These are phyloP conservation scores for Lagenaria siceraria DNA, from an alignment of 306 rosid genomes.

Conservation along the genomic window DNA sequence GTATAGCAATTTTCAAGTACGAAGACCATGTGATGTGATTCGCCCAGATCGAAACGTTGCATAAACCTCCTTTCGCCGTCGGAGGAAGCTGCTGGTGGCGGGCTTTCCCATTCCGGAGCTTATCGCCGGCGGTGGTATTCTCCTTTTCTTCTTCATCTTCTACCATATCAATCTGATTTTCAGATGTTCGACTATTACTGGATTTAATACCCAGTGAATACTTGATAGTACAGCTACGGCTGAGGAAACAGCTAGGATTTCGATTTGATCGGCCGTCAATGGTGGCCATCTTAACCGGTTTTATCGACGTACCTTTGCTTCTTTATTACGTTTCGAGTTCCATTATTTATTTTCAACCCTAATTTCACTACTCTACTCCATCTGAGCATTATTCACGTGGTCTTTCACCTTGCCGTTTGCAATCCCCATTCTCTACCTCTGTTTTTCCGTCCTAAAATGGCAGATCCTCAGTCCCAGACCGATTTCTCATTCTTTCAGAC, in stretches of 20 bases:
- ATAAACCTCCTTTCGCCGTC: neutral
- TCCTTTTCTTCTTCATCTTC: neutral
- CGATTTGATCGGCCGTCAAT: slow-evolving; percentile 10
- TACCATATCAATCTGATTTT: neutral
- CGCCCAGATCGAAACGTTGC: neutral
- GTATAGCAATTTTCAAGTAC: neutral
- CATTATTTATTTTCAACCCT: neutral
- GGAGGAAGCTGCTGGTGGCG: neutral
- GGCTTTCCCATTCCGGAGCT: neutral
- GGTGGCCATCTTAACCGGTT: slow-evolving; percentile 13
- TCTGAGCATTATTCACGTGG: neutral
- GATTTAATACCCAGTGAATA: neutral
- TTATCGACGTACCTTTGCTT: slow-evolving; percentile 15
- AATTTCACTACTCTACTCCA: neutral
- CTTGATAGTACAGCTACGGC: neutral
- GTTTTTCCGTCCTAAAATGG: slow-evolving; percentile 25
- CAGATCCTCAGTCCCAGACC: slow-evolving; percentile 57
- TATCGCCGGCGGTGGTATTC: neutral
- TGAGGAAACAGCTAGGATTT: neutral
- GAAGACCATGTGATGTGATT: neutral
- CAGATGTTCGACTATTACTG: neutral
- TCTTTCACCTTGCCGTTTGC: slow-evolving; percentile 3
- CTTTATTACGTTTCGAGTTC: slow-evolving; percentile 6
- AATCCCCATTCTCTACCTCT: neutral
- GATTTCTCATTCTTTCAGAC: slow-evolving; percentile 60